These are phyloP conservation scores for Yueomyces sp. DNA, from an alignment of 805 yeast species.

Conservation along the genomic window DNA sequence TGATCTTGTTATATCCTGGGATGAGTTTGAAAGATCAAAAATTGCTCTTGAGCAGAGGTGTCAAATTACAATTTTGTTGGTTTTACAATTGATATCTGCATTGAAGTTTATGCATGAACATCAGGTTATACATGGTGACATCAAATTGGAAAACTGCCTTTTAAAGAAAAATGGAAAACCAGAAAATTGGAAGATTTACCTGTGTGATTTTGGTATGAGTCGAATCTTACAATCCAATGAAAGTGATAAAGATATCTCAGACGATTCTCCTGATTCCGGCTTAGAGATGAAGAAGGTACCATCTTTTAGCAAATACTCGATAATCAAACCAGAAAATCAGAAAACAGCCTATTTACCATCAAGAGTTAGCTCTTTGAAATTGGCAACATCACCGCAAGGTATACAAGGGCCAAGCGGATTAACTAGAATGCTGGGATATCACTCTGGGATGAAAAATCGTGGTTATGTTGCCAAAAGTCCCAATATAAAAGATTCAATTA, in stretches of 20 bases:
- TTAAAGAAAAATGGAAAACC: conserved; percentile 30
- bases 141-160: conserved; percentile 71
- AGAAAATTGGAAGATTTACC: conserved; percentile 27
- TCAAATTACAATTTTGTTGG: conserved; percentile 24
- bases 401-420: not conserved
- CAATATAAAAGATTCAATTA: not conserved
- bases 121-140: conserved; percentile 62
- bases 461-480: not conserved
- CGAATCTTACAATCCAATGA: conserved; percentile 7
- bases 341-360: not conserved
- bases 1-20: conserved; percentile 64
- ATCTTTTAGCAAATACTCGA: not conserved
- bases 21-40: conserved; percentile 26
- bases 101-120: conserved; percentile 50
- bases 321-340: not conserved
- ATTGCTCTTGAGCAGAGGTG: conserved; percentile 25
- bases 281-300: conserved; percentile 1
- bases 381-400: conserved; percentile 4
- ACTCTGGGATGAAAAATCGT: not conserved
- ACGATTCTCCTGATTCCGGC: conserved; percentile 12
- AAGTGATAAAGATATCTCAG: conserved; percentile 14
- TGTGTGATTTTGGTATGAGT: conserved; percentile 90
- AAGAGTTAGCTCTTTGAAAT: conserved; percentile 4
- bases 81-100: conserved; percentile 44
- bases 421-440: not conserved